These are phyloP conservation scores for Pichia cactophila DNA, from an alignment of 1,139 yeast genomes.

Conservation along the genomic window DNA sequence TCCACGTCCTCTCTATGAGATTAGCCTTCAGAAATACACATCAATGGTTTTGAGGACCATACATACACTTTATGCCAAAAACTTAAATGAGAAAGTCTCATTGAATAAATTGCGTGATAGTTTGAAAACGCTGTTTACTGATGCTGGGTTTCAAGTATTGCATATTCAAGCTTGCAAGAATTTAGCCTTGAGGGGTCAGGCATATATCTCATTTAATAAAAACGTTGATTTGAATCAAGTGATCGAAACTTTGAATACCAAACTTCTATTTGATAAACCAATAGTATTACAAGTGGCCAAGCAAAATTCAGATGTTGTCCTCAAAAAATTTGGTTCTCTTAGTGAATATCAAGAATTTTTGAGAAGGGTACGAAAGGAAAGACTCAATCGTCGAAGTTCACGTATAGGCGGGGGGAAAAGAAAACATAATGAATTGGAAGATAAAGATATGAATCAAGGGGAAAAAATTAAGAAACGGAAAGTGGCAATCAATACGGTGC, in stretches of 20 bases:
- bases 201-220: constrained; percentile 61
- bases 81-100: constrained; percentile 65
- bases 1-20: no score
- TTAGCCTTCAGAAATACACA: neutral
- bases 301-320: constrained; percentile 41
- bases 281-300: constrained; percentile 40
- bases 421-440: constrained; percentile 3
- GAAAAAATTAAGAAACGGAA: neutral
- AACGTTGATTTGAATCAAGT: constrained; percentile 34
- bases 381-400: constrained; percentile 9
- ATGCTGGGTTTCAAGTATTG: constrained; percentile 41
- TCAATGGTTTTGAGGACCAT: neutral
- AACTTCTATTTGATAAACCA: constrained; percentile 46
- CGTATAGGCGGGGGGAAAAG: constrained; percentile 11
- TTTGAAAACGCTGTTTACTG: constrained; percentile 35
- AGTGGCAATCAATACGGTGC: constrained; percentile 25
- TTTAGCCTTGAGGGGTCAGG: constrained; percentile 71
- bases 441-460: neutral
- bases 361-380: constrained; percentile 11
- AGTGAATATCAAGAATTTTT: constrained; percentile 28
- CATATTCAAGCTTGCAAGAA: constrained; percentile 56
- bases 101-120: constrained; percentile 41
- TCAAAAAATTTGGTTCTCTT: constrained; percentile 12
- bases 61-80: constrained; percentile 52
- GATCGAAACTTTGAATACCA: constrained; percentile 35